Conservation (phyloP, 139 green algal genomes). For the Parachlorella kessleri region DNA sequence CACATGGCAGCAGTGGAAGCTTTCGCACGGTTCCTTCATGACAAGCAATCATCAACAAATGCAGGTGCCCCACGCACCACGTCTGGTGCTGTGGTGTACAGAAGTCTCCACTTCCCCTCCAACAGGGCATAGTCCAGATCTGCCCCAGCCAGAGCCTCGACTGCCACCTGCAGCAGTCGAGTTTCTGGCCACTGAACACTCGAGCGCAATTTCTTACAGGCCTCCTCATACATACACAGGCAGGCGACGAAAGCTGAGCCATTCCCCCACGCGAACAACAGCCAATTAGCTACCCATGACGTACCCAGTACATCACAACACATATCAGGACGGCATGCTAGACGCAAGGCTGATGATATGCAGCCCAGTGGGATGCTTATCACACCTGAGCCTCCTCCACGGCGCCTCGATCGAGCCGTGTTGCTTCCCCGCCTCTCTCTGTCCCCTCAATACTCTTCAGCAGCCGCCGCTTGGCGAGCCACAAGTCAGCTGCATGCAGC, state of each 20-base stretch:
- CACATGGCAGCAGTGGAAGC: too few species aligned
- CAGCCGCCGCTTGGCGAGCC: constrained; percentile 29
- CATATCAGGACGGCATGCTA: background rate
- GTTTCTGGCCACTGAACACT: background rate
- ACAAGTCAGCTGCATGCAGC: background rate
- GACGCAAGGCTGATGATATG: background rate
- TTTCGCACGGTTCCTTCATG: too few species aligned
- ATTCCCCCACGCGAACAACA: background rate
- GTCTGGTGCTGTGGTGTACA: constrained; percentile 58
- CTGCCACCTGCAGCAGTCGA: constrained; percentile 21
- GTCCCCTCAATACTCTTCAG: constrained; percentile 32
- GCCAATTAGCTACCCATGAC: background rate
- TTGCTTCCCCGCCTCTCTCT: constrained; percentile 23
- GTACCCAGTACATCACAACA: background rate
- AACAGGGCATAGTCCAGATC: constrained; percentile 44
- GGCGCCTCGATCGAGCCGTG: constrained; percentile 25
- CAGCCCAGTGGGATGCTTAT: too few species aligned
- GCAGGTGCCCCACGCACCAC: too few species aligned
- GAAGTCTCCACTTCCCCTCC: constrained; percentile 45
- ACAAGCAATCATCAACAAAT: too few species aligned
- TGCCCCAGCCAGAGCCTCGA: constrained; percentile 24
- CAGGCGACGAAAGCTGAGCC: background rate
- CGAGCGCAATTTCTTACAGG: background rate
- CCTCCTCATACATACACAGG: background rate
- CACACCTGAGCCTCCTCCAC: constrained; percentile 55